These are phyloP conservation scores for Ramularia collo-cygni DNA, from an alignment of 2,329 filamentous ascomycete genomes.

Conservation along the genomic window DNA sequence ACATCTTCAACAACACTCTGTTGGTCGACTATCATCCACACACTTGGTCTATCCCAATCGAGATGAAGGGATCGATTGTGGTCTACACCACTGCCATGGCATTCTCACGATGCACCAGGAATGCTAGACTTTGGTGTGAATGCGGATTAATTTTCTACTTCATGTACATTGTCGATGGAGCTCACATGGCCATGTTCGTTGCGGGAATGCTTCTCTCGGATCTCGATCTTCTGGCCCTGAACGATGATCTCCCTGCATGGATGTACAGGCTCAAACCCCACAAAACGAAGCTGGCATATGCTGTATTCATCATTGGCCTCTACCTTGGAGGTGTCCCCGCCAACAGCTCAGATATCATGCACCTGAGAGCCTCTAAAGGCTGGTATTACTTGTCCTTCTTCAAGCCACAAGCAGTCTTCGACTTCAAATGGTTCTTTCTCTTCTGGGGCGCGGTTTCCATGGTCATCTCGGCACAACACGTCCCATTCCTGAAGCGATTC, in stretches of 20 bases:
- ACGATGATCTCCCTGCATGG: conserved; percentile 45
- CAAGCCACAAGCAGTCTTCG: conserved; percentile 29
- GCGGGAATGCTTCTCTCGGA: conserved; percentile 57
- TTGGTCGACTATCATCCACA: conserved; percentile 56
- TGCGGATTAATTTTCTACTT: conserved; percentile 55
- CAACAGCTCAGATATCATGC: conserved; percentile 41
- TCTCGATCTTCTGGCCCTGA: conserved; percentile 49
- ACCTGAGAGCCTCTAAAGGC: conserved; percentile 49
- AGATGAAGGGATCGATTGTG: conserved; percentile 58
- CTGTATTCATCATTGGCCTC: conserved; percentile 46
- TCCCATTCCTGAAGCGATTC: conserved; percentile 51
- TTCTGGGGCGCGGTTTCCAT: conserved; percentile 48
- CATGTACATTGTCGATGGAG: conserved; percentile 60
- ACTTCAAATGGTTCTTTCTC: conserved; percentile 29
- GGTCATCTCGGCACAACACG: conserved; percentile 50
- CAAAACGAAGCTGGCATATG: conserved; percentile 48
- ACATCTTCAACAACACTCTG: conserved; percentile 52
- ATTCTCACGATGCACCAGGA: conserved; percentile 49
- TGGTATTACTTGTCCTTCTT: conserved; percentile 56
- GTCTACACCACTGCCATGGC: conserved; percentile 54
- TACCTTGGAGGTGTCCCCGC: conserved; percentile 58
- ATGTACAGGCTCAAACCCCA: conserved; percentile 41
- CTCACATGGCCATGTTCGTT: conserved; percentile 54
- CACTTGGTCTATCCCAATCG: conserved; percentile 57
- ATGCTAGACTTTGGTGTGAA: conserved; percentile 50